Evolutionary conservation across 352 stramenopile species (phyloP).

Genomic region (Phytopythium vexans): DNA sequence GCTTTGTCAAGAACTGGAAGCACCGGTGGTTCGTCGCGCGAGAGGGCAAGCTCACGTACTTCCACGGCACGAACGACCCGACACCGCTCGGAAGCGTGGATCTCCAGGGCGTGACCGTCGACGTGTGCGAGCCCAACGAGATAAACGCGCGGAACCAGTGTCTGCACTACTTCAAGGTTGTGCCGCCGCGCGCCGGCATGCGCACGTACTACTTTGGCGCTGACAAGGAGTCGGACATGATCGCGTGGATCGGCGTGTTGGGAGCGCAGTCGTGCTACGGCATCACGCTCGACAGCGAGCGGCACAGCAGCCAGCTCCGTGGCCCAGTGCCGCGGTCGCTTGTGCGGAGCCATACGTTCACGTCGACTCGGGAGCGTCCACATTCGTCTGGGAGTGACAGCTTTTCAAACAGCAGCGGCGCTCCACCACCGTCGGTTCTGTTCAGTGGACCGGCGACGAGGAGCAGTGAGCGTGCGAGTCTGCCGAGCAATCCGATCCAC

Average conservation of each 20-base stretch:
- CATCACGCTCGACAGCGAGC: constrained; percentile 12
- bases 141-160: constrained; percentile 59
- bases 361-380: constrained; percentile 3
- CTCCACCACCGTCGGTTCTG: not conserved
- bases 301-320: constrained; percentile 9
- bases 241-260: constrained; percentile 63
- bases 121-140: constrained; percentile 53
- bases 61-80: constrained; percentile 51
- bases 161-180: constrained; percentile 69
- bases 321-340: constrained; percentile 8
- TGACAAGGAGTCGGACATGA: constrained; percentile 63
- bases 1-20: constrained; percentile 86
- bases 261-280: constrained; percentile 47
- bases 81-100: constrained; percentile 69
- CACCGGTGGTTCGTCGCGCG: constrained; percentile 81
- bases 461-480: constrained; percentile 1
- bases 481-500: constrained; percentile 3
- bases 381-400: not conserved
- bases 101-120: constrained; percentile 50
- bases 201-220: constrained; percentile 77
- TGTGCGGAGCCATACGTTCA: constrained; percentile 25
- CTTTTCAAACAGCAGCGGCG: not conserved
- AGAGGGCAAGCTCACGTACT: constrained; percentile 82
- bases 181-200: constrained; percentile 47
- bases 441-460: not conserved